phyloP scores from a whole-genome alignment of 2,329 filamentous ascomycete genomes.

The Didymella exigua region DNA sequence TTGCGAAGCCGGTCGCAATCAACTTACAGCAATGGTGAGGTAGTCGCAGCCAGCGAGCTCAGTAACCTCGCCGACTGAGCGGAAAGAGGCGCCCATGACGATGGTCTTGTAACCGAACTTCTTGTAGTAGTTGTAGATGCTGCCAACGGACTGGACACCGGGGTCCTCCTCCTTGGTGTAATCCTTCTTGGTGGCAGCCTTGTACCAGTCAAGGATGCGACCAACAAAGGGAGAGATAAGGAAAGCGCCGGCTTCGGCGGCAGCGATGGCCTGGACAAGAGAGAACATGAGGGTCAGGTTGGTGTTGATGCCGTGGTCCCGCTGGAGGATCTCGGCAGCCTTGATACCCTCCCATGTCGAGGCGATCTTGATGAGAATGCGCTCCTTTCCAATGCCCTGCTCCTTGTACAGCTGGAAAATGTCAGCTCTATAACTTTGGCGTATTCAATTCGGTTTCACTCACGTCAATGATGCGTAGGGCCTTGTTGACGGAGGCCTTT shows the following conservation, averaged over 20 bases:
- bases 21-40: constrained; percentile 89
- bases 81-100: constrained; percentile 99
- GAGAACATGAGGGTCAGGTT: constrained; percentile 99
- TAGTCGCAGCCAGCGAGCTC: constrained; percentile 99
- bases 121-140: constrained; percentile 99
- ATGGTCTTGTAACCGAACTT: constrained; percentile 99
- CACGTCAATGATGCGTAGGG: constrained; percentile 94
- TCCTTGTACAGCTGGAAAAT: constrained; percentile 83
- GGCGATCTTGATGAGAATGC: constrained; percentile 97
- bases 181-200: constrained; percentile 92
- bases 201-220: constrained; percentile 99
- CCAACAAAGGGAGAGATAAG: constrained; percentile 99
- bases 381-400: constrained; percentile 88
- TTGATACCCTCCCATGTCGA: constrained; percentile 99
- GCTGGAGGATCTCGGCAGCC: constrained; percentile 95
- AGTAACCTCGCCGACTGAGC: constrained; percentile 93
- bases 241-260: constrained; percentile 92
- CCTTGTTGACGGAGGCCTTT: constrained; percentile 90
- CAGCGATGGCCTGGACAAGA: constrained; percentile 88
- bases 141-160: constrained; percentile 90
- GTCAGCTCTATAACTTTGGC: constrained; percentile 23
- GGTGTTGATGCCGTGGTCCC: constrained; percentile 94
- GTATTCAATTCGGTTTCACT: constrained; percentile 37
- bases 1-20: neutral
- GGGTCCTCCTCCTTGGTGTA: constrained; percentile 91